phyloP scores from a whole-genome alignment of 192 early-diverging fungal genomes.

The Backusella tuberculispora region DNA sequence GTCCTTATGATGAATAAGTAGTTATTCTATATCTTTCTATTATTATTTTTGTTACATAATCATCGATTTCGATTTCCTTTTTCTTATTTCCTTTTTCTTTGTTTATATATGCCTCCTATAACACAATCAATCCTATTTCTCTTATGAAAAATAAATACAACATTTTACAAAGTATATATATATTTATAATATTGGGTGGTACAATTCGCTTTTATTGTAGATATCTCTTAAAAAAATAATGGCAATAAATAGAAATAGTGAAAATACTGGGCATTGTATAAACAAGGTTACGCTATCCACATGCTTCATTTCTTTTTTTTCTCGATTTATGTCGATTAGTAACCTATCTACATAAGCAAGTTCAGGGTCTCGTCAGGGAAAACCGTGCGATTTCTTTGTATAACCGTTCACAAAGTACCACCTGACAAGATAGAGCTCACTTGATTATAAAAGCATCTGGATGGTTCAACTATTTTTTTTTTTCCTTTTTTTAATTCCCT shows the following conservation, averaged over 20 bases:
- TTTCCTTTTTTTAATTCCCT: conserved; percentile 15
- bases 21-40: background rate
- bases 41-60: background rate
- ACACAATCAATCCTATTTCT: background rate
- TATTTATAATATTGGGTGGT: background rate
- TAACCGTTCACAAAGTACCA: conserved; percentile 5
- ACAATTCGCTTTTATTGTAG: conserved; percentile 8
- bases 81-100: conserved; percentile 8
- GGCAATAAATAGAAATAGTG: background rate
- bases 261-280: conserved; percentile 1
- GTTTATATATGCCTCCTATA: background rate
- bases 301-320: conserved; percentile 13
- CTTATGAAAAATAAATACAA: background rate
- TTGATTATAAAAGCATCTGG: conserved; percentile 18
- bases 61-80: conserved; percentile 4
- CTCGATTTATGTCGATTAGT: background rate
- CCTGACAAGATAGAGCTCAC: conserved; percentile 12
- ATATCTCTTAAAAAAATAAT: background rate
- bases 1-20: conserved; percentile 19
- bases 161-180: background rate
- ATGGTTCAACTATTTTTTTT: conserved; percentile 10
- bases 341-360: conserved; percentile 1
- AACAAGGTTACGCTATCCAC: conserved; percentile 13
- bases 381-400: conserved; percentile 18
- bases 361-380: conserved; percentile 26